These are phyloP conservation scores for Coprinellus aureogranulatus DNA, from an alignment of 768 basidiomycete genomes.

Conservation along the genomic window DNA sequence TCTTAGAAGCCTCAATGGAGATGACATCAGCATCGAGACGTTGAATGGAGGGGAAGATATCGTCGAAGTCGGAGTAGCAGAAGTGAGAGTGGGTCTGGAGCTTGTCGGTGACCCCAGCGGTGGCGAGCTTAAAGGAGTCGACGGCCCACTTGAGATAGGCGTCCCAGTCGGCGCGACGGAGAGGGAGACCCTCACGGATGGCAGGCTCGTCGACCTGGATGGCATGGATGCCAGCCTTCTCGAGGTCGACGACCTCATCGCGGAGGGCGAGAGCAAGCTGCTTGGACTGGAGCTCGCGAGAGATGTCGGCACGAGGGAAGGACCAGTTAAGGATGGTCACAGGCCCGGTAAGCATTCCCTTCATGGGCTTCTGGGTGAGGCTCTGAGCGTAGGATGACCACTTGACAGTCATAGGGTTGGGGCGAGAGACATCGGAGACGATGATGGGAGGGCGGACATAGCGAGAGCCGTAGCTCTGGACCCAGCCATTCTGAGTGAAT, in stretches of 20 bases:
- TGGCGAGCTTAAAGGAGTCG: slow-evolving; percentile 97
- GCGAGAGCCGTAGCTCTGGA: slow-evolving; percentile 98
- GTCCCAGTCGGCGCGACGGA: slow-evolving; percentile 95
- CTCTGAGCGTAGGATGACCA: slow-evolving; percentile 98
- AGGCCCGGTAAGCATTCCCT: slow-evolving; percentile 98
- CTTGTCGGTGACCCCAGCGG: slow-evolving; percentile 89
- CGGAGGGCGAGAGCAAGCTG: slow-evolving; percentile 97
- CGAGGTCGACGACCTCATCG: slow-evolving; percentile 96
- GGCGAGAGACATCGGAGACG: slow-evolving; percentile 95
- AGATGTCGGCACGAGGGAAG: slow-evolving; percentile 98
- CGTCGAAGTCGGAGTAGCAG: slow-evolving; percentile 98
- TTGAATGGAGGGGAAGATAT: slow-evolving; percentile 97
- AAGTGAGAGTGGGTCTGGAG: slow-evolving; percentile 99
- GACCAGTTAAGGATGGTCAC: slow-evolving; percentile 99
- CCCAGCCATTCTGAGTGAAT: slow-evolving; percentile 99
- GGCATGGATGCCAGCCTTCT: slow-evolving; percentile 93
- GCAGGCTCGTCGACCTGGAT: slow-evolving; percentile 99
- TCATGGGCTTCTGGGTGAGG: slow-evolving; percentile 91
- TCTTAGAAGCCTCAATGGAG: slow-evolving; percentile 98
- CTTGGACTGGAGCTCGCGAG: slow-evolving; percentile 95
- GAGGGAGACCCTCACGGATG: slow-evolving; percentile 97
- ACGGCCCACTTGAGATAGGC: slow-evolving; percentile 97
- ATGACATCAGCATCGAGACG: slow-evolving; percentile 98
- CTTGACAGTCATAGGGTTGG: slow-evolving; percentile 89
- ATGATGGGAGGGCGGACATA: slow-evolving; percentile 99